A percentile compares a stretch with the other conserved stretches of the same genome.
Evolutionary conservation across 345 rosid genomes (phyloP).

Genomic region (Salix dunnii): DNA sequence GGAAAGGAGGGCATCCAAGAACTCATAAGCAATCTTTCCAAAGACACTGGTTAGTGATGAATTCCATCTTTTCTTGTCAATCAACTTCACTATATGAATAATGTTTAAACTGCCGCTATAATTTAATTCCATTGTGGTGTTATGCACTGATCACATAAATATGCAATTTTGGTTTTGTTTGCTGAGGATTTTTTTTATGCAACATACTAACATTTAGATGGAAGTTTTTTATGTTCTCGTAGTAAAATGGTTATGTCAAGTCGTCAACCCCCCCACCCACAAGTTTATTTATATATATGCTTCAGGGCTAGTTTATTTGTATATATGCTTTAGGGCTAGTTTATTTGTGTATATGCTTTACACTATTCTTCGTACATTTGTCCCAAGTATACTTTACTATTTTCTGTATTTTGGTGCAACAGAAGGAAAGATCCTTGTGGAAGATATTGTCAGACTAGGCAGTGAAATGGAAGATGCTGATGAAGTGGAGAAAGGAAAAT

Average conservation of each 20-base stretch:
- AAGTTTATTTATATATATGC: too few species aligned
- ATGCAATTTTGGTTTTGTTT: not conserved
- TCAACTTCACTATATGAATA: not conserved
- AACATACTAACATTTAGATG: not conserved
- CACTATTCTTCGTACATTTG: not conserved
- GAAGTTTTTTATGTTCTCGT: not conserved
- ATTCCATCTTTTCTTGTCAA: not conserved
- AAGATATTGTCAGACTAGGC: constrained; percentile 77
- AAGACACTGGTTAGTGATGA: constrained; percentile 63
- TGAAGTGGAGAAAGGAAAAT: constrained; percentile 39
- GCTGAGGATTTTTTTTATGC: not conserved
- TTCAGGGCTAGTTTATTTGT: too few species aligned
- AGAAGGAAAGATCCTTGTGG: constrained; percentile 87
- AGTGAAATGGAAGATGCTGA: constrained; percentile 52
- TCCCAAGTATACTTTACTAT: not conserved
- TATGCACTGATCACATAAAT: not conserved
- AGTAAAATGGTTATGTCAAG: too few species aligned
- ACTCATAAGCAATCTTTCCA: constrained; percentile 80
- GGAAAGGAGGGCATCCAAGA: constrained; percentile 90
- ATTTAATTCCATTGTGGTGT: not conserved
- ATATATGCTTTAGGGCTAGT: too few species aligned
- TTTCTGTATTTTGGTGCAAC: constrained; percentile 15
- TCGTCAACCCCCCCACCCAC: too few species aligned
- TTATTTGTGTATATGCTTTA: too few species aligned
- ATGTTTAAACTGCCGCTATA: not conserved